Percentiles rank a stretch among this genome's conserved stretches.
Evolutionary conservation across 2,329 filamentous ascomycete genomes (phyloP).

Genomic region (Pseudocercospora musae): DNA sequence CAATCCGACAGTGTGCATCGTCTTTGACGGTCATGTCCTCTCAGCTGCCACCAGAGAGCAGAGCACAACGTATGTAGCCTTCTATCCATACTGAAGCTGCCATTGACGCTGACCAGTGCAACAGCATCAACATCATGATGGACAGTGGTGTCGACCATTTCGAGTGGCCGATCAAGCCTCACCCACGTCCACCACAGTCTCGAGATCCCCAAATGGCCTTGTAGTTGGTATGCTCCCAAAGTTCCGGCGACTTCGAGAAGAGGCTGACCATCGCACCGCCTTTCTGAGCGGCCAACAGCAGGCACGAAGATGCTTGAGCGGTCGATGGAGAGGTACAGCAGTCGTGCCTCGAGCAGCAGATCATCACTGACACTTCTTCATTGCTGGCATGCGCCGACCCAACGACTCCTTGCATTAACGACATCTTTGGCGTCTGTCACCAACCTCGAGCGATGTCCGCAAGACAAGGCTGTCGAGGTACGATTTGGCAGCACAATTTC

Average conservation of each 20-base stretch:
- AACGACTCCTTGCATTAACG: background rate
- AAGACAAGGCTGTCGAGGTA: background rate
- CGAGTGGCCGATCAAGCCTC: background rate
- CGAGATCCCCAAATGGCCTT: background rate
- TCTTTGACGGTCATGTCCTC: too few species aligned
- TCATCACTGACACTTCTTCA: background rate
- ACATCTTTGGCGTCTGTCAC: background rate
- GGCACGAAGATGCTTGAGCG: background rate
- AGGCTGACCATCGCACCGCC: background rate
- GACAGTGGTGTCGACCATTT: background rate
- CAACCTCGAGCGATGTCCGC: background rate
- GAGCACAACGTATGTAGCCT: background rate
- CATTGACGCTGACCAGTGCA: background rate
- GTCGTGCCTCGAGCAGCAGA: too few species aligned
- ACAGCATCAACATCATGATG: background rate
- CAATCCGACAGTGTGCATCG: background rate
- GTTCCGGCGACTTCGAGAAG: background rate
- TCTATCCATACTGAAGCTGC: background rate
- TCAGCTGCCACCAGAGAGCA: too few species aligned
- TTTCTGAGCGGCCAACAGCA: background rate
- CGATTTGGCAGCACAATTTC: background rate
- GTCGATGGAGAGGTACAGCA: background rate
- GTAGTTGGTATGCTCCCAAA: background rate
- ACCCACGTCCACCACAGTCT: background rate
- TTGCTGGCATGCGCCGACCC: background rate